Evolutionary conservation across 129 eudicot genomes (phyloP), one percentile per base, ranked within the genome.

Genomic region (Smallanthus sonchifolius): DNA sequence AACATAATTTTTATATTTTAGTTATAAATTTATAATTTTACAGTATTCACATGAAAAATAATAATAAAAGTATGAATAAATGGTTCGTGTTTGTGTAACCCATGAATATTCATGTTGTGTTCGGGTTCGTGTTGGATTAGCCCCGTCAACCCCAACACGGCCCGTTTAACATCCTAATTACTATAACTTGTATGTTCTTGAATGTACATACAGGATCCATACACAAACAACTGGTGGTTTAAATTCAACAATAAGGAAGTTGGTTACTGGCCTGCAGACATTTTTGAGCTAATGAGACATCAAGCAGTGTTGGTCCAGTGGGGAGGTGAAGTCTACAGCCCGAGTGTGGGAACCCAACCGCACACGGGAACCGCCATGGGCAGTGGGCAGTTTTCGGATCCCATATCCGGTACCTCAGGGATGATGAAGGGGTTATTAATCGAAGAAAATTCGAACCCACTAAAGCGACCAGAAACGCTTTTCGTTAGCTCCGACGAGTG

Each of bases 321-420:
- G 83, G 83, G 83, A 54, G 83, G 83, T 65, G 83, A 79, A 64
- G 78, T 79, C n/a, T 65, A 20, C 17, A 72, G 83, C 54, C 83
- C 48, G 44, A 79, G 72, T 19, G 63, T 79, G 5, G 83, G 83
- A 72, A 72, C 67, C 35, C 44, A 44, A 4, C 83, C 78, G 14
- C 83, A 79, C 69, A 79, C 83, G 1, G 28, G 49, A 64, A 79
- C 83, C 3, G 62, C n/a, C 16, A 72, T 72, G 78, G 78, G 78
- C 15, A 72, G 74, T 19, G 83, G 83, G 2, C 24, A 51, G 72
- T 77, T 61, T 61, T 9, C 82, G 0, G 82, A 77, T 60, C 35
- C 37, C 15, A 48, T 77, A 60, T 47, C 17, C 3, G 54, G 17
- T 11, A 35, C n/a, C 17, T 77, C 82, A 0, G 82, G 82, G 24